Evolutionary conservation across 441 rosid genomes (phyloP).

Genomic region (Raphanus hybrid): DNA sequence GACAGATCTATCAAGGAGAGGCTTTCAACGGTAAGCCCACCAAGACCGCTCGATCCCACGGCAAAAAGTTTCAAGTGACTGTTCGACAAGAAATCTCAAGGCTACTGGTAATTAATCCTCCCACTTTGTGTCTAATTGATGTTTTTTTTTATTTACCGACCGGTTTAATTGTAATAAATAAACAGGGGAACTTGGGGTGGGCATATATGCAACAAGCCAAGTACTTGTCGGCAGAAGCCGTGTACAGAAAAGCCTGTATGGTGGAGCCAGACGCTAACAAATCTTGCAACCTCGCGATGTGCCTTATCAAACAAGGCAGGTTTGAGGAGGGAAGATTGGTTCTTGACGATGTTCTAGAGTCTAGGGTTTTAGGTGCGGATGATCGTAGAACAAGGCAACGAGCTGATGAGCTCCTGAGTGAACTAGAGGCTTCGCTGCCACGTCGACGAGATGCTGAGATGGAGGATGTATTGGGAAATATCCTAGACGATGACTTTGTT

Average conservation of each 20-base stretch:
- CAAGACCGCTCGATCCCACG: conserved; percentile 91
- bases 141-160: background rate
- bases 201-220: conserved; percentile 90
- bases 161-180: background rate
- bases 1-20: conserved; percentile 77
- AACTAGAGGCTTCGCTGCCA: conserved; percentile 49
- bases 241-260: conserved; percentile 80
- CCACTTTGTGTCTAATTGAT: background rate
- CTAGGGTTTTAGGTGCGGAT: conserved; percentile 56
- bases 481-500: conserved; percentile 58
- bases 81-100: conserved; percentile 86
- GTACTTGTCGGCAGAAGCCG: conserved; percentile 79
- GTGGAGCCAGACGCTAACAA: conserved; percentile 67
- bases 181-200: conserved; percentile 95
- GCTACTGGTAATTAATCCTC: conserved; percentile 54
- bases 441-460: conserved; percentile 30
- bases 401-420: conserved; percentile 63
- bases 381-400: conserved; percentile 63
- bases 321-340: conserved; percentile 55
- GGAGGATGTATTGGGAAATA: conserved; percentile 42
- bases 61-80: conserved; percentile 90
- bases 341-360: conserved; percentile 43
- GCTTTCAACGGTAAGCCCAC: conserved; percentile 85
- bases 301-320: conserved; percentile 71
- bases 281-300: conserved; percentile 63